These are phyloP conservation scores for Penicillium fuscoglaucum DNA, from an alignment of 2,329 filamentous ascomycete species.

Conservation along the genomic window DNA sequence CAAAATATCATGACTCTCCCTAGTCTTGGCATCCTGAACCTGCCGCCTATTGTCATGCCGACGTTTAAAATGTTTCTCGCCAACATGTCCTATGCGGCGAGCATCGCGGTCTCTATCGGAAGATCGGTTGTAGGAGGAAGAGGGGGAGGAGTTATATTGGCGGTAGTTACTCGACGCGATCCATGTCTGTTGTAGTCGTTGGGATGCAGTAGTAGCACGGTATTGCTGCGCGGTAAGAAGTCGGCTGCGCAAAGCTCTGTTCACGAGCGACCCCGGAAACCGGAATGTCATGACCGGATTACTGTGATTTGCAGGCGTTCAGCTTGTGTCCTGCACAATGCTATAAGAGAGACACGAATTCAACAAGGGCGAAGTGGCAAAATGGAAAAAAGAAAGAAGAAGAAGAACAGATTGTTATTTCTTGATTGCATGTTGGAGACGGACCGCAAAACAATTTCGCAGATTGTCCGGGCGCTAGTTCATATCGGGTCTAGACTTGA, in stretches of 20 bases:
- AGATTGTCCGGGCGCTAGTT: constrained; percentile 12
- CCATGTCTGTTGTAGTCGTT: not conserved
- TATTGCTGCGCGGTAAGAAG: constrained; percentile 12
- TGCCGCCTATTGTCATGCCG: not conserved
- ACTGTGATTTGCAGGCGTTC: not conserved
- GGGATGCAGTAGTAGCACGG: constrained; percentile 4
- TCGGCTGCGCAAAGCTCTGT: constrained; percentile 26
- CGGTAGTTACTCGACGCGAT: not conserved
- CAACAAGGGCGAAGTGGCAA: not conserved
- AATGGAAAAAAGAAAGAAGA: not conserved
- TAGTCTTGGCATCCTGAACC: not conserved
- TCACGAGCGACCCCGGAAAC: constrained; percentile 18
- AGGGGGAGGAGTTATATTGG: too few species aligned
- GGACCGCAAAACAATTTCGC: constrained; percentile 13
- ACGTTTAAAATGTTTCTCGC: not conserved
- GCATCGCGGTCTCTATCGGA: not conserved
- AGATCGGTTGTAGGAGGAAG: not conserved
- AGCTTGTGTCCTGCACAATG: constrained; percentile 6
- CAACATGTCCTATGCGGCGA: not conserved
- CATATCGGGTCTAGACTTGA: constrained; percentile 12
- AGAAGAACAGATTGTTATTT: not conserved
- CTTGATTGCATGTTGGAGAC: constrained; percentile 1
- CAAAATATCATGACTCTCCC: not conserved
- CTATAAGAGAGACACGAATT: not conserved
- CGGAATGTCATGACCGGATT: constrained; percentile 18